A percentile compares a stretch with the other conserved stretches of the same genome.
Conservation (phyloP, 2,329 filamentous ascomycete genomes). For the Aspergillus novoparasiticus region DNA sequence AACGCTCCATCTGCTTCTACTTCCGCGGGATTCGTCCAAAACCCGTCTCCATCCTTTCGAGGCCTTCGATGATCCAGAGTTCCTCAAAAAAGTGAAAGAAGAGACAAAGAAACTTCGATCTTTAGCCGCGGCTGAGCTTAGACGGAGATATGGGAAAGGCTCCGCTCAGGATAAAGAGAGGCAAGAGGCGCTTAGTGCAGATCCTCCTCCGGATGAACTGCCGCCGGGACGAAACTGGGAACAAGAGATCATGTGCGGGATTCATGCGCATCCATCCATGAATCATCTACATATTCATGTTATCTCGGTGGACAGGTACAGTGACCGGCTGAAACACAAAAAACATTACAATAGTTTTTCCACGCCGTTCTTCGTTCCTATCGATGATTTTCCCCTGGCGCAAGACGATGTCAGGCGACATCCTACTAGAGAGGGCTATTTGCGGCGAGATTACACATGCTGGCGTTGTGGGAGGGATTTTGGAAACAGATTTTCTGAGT, state of each 20-base stretch:
- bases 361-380: constrained; percentile 76
- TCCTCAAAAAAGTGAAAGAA: constrained; percentile 64
- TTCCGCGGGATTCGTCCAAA: constrained; percentile 69
- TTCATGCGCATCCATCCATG: constrained; percentile 91
- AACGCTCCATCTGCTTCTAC: constrained; percentile 80
- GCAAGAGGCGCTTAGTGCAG: constrained; percentile 65
- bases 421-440: constrained; percentile 59
- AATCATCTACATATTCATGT: constrained; percentile 89
- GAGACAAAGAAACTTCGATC: constrained; percentile 64
- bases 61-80: constrained; percentile 70
- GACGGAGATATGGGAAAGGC: constrained; percentile 64
- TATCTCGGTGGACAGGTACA: constrained; percentile 76
- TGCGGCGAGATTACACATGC: constrained; percentile 70
- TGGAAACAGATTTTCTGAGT: constrained; percentile 68
- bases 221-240: constrained; percentile 79
- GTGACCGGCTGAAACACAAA: constrained; percentile 70
- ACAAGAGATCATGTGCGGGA: constrained; percentile 71
- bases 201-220: constrained; percentile 52
- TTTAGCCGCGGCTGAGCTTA: constrained; percentile 74
- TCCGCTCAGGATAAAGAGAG: constrained; percentile 67
- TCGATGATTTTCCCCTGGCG: constrained; percentile 78
- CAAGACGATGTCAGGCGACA: constrained; percentile 65
- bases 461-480: constrained; percentile 83
- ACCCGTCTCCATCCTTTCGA: constrained; percentile 72
- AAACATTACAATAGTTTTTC: constrained; percentile 94